Base-by-base conservation (phyloP, 306 rosid genomes). In the Rosa persica region DNA sequence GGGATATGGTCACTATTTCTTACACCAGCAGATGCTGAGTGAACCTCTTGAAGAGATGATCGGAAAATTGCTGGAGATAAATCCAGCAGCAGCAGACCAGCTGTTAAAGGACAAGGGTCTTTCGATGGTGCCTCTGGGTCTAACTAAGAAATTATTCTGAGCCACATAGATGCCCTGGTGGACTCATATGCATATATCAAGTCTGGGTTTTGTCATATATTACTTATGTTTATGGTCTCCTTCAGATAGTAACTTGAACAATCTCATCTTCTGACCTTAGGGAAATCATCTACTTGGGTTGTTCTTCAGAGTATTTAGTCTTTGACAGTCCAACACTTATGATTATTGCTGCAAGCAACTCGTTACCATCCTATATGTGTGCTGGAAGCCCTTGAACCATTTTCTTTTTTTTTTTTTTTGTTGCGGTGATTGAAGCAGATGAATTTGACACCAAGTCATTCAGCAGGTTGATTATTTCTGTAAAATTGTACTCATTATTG, bases 1-100 rank as follows among this genome's bases (percentile, higher is more conserved):
- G 98, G 98, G 97, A 66, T 92, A 88, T 52, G 98, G 98, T 3
- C 98, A 94, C 80, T 94, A 90, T 80, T 84, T 83, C 42, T 80
- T 79, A 82, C 76, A 78, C 73, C 88, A 88, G 58, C 86, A 88
- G 80, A 79, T 84, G 88, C 79, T 83, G 69, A 85, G 81, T 70
- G 98, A 94, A 80, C 96, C 98, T 46, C 89, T 94, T 19, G 98
- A 92, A 79, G 98, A 94, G 91, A 89, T 94, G 90, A 74, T 90
- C 75, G 97, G 93, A 62, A 94, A 92, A 78, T 80, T 92, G 78
- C 84, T 92, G 70, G 97, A 89, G 87, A 89, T 76, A 76, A 76
- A 94, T 73, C 84, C 94, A 52, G 75, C 70, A 49, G 91, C 86
- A 42, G 94, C 94, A 12, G 82, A 76, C 58, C 86, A 86, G 86